Evolutionary conservation across 2,329 filamentous ascomycete species (phyloP).

Genomic region (Davidsoniella virescens): DNA sequence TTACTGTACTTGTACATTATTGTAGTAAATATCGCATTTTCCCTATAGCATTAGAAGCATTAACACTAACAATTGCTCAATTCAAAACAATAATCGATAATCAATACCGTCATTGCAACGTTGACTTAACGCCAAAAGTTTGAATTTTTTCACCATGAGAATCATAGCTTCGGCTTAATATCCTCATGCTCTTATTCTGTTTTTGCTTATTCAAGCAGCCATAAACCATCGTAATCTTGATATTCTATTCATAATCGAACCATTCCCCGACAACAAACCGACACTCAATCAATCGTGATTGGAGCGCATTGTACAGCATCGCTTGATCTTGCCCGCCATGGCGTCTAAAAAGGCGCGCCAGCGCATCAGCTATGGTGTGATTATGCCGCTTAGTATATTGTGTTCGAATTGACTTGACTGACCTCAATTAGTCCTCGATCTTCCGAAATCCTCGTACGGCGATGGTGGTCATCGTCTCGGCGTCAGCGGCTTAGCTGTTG

Average conservation of each 20-base stretch:
- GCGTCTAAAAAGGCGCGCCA: constrained; percentile 49
- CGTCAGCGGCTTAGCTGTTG: constrained; percentile 85
- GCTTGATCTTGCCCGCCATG: constrained; percentile 29
- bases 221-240: not conserved
- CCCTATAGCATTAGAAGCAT: no score
- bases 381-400: constrained; percentile 11
- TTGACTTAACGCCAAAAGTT: no score
- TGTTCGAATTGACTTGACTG: not conserved
- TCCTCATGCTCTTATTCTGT: not conserved
- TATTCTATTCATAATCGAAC: not conserved
- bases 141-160: no score
- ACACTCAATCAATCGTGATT: not conserved
- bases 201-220: not conserved
- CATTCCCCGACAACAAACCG: no score
- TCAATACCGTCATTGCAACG: no score
- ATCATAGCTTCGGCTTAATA: not conserved
- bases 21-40: no score
- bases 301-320: not conserved
- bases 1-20: no score
- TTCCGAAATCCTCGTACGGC: constrained; percentile 43
- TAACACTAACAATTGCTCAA: no score
- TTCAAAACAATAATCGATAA: no score
- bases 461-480: constrained; percentile 81
- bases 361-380: constrained; percentile 53
- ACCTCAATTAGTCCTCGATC: constrained; percentile 35